These are phyloP conservation scores for Collybia nuda DNA, from an alignment of 768 basidiomycete genomes.

Conservation along the genomic window DNA sequence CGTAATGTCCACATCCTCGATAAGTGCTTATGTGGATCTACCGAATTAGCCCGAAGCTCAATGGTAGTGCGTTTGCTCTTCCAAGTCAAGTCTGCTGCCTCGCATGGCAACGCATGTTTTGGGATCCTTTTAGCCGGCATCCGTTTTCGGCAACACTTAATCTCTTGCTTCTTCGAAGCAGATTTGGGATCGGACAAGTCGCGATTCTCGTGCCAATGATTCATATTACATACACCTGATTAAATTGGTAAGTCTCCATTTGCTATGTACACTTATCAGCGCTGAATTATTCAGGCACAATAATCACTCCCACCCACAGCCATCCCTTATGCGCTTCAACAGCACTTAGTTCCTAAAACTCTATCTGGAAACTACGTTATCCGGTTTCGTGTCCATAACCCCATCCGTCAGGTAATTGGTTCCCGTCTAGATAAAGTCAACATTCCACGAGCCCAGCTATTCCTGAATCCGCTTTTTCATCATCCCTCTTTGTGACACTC, in stretches of 20 bases:
- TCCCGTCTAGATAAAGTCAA: conserved; percentile 34
- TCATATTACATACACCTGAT: not conserved
- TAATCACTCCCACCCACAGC: conserved; percentile 22
- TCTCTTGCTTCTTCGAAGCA: not conserved
- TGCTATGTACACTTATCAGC: conserved; percentile 12
- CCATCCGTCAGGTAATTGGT: conserved; percentile 39
- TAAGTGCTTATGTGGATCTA: too few species aligned
- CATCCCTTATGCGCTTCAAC: conserved; percentile 33
- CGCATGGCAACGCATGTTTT: too few species aligned
- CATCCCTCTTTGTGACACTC: not conserved
- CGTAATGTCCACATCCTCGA: too few species aligned
- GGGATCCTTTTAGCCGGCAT: too few species aligned
- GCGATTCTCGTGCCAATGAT: too few species aligned
- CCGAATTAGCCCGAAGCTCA: too few species aligned
- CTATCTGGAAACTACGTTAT: conserved; percentile 38
- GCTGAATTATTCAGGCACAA: conserved; percentile 23
- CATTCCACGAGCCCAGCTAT: conserved; percentile 15
- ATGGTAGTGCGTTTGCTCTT: too few species aligned
- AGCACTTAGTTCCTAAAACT: conserved; percentile 45
- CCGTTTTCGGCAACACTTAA: too few species aligned
- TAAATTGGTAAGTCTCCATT: conserved; percentile 5
- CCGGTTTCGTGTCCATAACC: conserved; percentile 34
- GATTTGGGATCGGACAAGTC: not conserved
- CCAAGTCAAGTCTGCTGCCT: too few species aligned
- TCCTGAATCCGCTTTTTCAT: conserved; percentile 4